phyloP scores from a whole-genome alignment of 2,329 filamentous ascomycete species.

The Epicoccum nigrum region DNA sequence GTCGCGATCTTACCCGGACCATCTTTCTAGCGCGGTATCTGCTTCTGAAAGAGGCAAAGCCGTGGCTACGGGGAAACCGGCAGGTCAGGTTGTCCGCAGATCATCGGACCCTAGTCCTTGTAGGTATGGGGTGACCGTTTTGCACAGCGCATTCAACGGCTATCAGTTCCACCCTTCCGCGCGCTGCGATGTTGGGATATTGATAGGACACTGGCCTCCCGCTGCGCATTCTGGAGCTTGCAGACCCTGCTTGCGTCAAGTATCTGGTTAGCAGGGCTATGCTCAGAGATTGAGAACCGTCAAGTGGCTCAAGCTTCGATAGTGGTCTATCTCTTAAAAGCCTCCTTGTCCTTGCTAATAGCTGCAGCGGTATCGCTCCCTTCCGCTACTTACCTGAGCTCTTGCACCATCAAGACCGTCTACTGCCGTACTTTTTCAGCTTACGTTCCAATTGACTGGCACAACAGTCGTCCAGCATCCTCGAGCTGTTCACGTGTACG shows the following conservation, averaged over 20 bases:
- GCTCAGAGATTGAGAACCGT: conserved; percentile 1
- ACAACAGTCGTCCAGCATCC: not conserved
- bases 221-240: not conserved
- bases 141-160: conserved; percentile 10
- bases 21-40: not conserved
- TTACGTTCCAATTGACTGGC: conserved; percentile 6
- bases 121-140: conserved; percentile 4
- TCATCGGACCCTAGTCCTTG: conserved; percentile 9
- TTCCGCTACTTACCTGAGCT: conserved; percentile 10
- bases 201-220: conserved; percentile 6
- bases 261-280: conserved; percentile 8
- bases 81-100: conserved; percentile 6
- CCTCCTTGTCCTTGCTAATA: conserved; percentile 24
- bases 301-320: conserved; percentile 11
- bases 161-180: conserved; percentile 10
- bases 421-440: conserved; percentile 10
- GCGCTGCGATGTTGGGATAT: not conserved
- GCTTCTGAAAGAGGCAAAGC: conserved; percentile 7
- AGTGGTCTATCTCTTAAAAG: conserved; percentile 20
- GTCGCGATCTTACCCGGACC: conserved; percentile 10
- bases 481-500: conserved; percentile 6
- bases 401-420: conserved; percentile 3
- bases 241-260: conserved; percentile 1
- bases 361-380: conserved; percentile 19
- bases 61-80: conserved; percentile 9